These are phyloP conservation scores for Neurospora africana DNA, from an alignment of 495 filamentous ascomycete genomes.

Conservation along the genomic window DNA sequence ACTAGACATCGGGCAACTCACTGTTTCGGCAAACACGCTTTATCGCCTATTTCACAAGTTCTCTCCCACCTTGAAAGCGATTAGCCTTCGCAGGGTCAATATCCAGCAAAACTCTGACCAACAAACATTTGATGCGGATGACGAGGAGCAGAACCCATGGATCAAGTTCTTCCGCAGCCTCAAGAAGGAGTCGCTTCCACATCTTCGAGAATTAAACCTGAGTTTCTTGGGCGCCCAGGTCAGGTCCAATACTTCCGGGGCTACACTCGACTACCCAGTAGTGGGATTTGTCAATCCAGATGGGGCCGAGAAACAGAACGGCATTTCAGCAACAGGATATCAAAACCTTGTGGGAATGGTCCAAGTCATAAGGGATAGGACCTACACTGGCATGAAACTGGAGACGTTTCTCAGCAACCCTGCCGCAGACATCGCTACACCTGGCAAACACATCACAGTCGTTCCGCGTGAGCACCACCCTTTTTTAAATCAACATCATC, in stretches of 20 bases:
- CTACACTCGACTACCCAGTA: background rate
- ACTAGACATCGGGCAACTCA: background rate
- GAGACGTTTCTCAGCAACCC: background rate
- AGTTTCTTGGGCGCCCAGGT: background rate
- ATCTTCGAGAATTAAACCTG: background rate
- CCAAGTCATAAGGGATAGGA: background rate
- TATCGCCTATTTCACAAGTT: background rate
- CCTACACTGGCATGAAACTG: background rate
- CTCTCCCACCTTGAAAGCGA: background rate
- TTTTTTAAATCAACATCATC: background rate
- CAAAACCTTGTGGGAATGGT: background rate
- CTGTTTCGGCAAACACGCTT: background rate
- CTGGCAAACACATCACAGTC: background rate
- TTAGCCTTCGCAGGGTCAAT: background rate
- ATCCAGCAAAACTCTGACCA: background rate
- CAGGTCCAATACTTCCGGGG: background rate
- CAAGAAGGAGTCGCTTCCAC: background rate
- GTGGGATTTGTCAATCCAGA: background rate
- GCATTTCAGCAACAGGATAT: background rate
- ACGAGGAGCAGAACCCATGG: background rate
- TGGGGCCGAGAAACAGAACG: background rate
- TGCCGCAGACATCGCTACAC: background rate
- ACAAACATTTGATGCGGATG: background rate
- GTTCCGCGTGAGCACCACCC: background rate
- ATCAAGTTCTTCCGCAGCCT: background rate